Evolutionary conservation across 2,329 filamentous ascomycete species (phyloP).

Genomic region (Colletotrichum caudatum): DNA sequence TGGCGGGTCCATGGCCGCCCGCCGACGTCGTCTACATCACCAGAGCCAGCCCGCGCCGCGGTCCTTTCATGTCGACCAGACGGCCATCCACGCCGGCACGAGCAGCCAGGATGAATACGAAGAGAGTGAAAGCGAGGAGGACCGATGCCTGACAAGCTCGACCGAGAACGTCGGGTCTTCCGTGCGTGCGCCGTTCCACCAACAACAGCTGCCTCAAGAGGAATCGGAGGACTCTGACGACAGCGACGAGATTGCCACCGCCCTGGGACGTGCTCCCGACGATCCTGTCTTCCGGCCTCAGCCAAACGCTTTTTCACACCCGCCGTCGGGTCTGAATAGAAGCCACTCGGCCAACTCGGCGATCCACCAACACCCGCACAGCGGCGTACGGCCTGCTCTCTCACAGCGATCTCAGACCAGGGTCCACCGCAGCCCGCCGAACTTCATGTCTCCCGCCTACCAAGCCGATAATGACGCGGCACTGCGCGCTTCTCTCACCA

Average conservation of each 20-base stretch:
- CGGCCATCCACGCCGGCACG: conserved; percentile 57
- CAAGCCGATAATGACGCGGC: conserved; percentile 94
- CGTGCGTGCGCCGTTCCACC: conserved; percentile 47
- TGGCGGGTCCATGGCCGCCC: conserved; percentile 71
- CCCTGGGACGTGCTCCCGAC: conserved; percentile 73
- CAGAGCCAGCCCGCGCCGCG: conserved; percentile 48
- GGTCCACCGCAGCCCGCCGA: conserved; percentile 61
- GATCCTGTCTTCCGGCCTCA: conserved; percentile 80
- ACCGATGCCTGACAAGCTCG: conserved; percentile 72
- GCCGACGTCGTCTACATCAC: conserved; percentile 64
- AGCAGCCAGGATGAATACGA: conserved; percentile 97
- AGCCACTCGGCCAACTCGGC: conserved; percentile 63
- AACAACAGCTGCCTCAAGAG: conserved; percentile 49
- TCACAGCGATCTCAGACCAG: conserved; percentile 62
- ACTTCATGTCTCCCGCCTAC: conserved; percentile 78
- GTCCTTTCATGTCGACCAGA: conserved; percentile 54
- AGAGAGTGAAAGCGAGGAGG: conserved; percentile 91
- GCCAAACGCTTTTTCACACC: conserved; percentile 92
- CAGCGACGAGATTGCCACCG: conserved; percentile 84
- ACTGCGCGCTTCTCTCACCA: conserved; percentile 91
- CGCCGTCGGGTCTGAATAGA: conserved; percentile 67
- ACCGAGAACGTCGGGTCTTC: conserved; percentile 61
- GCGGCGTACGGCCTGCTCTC: conserved; percentile 64
- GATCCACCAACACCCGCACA: conserved; percentile 62
- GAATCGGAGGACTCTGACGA: conserved; percentile 62